Base-by-base conservation (phyloP, 768 basidiomycete genomes). In the Lactifluus hygrophoroides region DNA sequence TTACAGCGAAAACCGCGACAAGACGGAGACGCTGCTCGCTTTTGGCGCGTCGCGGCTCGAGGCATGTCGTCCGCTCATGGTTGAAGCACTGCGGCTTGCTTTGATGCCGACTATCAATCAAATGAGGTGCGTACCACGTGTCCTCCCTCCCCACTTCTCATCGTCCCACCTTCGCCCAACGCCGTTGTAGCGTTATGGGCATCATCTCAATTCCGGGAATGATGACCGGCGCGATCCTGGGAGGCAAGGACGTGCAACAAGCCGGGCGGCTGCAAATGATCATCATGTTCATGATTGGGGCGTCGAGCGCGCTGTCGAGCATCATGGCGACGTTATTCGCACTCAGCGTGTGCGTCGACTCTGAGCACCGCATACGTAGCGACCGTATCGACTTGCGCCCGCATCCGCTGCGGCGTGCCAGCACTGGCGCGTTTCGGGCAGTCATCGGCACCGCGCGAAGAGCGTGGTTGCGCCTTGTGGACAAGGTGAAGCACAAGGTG, bases 191-290 rank as follows among this genome's bases (percentile, higher is more conserved):
- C 66, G 84, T 89, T 46, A 74, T 86, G 8, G 86, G 87, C 6
- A 84, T 87, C 56, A 86, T 88, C 54, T 73, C 86, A n/a, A 89
- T 88, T 55, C 86, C 87, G 1, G 90, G 90, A 3, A 92, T 90
- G 89, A 91, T 94, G 88, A 90, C 88, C 0, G 92, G 92, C 63
- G 89, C 92, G 5, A 86, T 94, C 60, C 82, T 94, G 13, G 93
- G 89, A 13, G 92, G 91, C 0, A 81, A 88, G 11, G 84, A 85
- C 30, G 88, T 94, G 42, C 78, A 89, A 19, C 90, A 91, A 70
- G 93, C 92, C 0, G 89, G 89, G 2, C 82, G 84, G 51, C 73
- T 94, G 16, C 93, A 94, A 65, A 93, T 93, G 86, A 84, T 94
- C 57, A 90, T 94, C 73, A 89, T 93, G 84, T 94, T 94, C 71